Conservation (phyloP, 164 flowering plant species). For the Annona squamosa region DNA sequence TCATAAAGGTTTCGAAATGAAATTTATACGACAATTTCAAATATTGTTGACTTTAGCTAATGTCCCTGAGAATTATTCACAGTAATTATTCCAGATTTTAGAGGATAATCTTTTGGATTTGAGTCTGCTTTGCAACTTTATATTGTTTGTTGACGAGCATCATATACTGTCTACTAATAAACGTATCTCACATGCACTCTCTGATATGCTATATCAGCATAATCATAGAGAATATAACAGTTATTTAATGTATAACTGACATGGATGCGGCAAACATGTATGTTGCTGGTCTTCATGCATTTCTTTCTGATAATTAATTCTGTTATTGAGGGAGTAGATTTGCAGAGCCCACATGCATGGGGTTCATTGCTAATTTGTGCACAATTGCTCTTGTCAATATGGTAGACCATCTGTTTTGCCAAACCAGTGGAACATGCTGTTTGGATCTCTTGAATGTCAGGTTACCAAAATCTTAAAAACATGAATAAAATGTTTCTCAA, state of each 20-base stretch:
- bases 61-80: neutral
- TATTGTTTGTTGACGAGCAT: neutral
- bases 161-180: neutral
- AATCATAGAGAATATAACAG: neutral
- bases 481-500: neutral
- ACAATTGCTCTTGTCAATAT: neutral
- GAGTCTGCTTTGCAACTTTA: neutral
- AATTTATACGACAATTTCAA: neutral
- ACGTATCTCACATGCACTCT: neutral
- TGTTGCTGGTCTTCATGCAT: neutral
- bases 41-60: slow-evolving; percentile 1
- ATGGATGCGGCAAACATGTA: neutral
- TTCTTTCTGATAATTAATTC: neutral
- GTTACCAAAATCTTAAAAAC: neutral
- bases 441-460: neutral
- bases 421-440: neutral
- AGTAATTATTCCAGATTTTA: neutral
- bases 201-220: neutral
- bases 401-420: neutral
- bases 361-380: neutral
- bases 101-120: neutral
- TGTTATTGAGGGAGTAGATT: neutral
- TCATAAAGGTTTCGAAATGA: neutral
- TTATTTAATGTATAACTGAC: neutral
- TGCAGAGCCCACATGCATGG: neutral